A percentile compares a stretch with the other conserved stretches of the same genome.
phyloP scores from a whole-genome alignment of 306 rosid genomes.

The Vigna reflexopilosa region DNA sequence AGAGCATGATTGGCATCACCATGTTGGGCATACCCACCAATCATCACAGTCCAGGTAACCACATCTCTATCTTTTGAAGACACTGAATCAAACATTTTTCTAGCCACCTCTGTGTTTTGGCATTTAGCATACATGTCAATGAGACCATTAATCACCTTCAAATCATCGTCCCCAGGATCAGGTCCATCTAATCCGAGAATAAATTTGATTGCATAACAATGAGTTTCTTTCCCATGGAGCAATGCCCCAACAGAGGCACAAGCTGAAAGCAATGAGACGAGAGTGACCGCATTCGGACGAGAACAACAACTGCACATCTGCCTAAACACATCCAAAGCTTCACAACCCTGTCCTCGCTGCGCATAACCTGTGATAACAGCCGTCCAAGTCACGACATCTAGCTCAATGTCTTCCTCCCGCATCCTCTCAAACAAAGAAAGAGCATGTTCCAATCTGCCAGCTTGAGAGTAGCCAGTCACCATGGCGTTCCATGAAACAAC shows the following conservation, averaged over 20 bases:
- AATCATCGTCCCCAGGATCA: constrained; percentile 62
- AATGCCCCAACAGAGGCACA: constrained; percentile 80
- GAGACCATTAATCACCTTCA: constrained; percentile 78
- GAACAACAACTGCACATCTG: constrained; percentile 65
- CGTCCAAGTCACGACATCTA: constrained; percentile 91
- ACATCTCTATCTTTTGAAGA: constrained; percentile 61
- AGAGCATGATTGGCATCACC: constrained; percentile 85
- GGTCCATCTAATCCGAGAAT: constrained; percentile 52
- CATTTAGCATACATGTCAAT: constrained; percentile 94
- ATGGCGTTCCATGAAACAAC: constrained; percentile 93
- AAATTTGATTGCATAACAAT: constrained; percentile 71
- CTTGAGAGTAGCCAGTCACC: constrained; percentile 85
- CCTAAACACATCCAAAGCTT: constrained; percentile 75
- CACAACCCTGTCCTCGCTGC: constrained; percentile 73
- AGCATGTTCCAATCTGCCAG: constrained; percentile 68
- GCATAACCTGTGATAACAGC: constrained; percentile 84
- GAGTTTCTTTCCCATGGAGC: constrained; percentile 75
- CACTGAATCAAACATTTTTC: constrained; percentile 63
- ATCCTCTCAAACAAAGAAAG: constrained; percentile 69
- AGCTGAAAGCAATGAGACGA: constrained; percentile 82
- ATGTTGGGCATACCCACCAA: constrained; percentile 92
- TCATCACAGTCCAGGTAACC: constrained; percentile 91
- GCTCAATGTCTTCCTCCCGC: constrained; percentile 61
- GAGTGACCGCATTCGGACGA: constrained; percentile 74
- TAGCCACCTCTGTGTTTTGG: constrained; percentile 57